Base-by-base conservation (phyloP, 495 filamentous ascomycete genomes). In the Hypomontagnella submonticulosa region DNA sequence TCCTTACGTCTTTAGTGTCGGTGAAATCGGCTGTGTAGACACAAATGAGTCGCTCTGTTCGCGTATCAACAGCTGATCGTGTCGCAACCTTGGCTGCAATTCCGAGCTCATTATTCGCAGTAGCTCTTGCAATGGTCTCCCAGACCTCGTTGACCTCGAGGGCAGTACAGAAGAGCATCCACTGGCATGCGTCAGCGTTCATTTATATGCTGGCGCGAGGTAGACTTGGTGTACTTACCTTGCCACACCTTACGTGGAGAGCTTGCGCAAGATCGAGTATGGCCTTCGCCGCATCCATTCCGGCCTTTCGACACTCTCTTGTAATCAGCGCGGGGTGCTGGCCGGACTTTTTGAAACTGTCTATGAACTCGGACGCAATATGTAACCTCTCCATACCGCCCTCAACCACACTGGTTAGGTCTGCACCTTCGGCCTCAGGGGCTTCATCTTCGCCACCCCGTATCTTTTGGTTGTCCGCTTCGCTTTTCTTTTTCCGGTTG, bases 1-100 rank as follows among this genome's bases (percentile, higher is more conserved):
- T 80, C 57, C 78, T 84, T 16, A 93, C 84, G 72, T 94, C 92
- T 15, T 81, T 75, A 41, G 72, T 76, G 66, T 96, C 90, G 32
- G 74, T 76, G 71, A 89, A 93, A 71, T 96, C 87, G 41, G 76
- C 73, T 18, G 91, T 95, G 74, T 95, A 96, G 2, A 96, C 78
- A 54, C 88, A 92, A 34, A 96, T 86, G 59, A 94, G 72, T 19
- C 85, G 65, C 34, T 78, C 72, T 0, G 36, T 61, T 16, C 63
- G 58, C 63, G 85, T 81, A 18, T 72, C 69, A 5, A 12, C 32
- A 16, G 71, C 56, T 2, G 57, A 52, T 44, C 69, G 61, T 50
- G 88, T 83, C 1, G 87, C 86, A 9, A 92, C 89, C 72, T 94
- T 96, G 4, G 90, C 88, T 8, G 60, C 78, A 19, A 85, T 80